phyloP scores from a whole-genome alignment of 2,329 filamentous ascomycete species.

The Nigrospora osmanthi region DNA sequence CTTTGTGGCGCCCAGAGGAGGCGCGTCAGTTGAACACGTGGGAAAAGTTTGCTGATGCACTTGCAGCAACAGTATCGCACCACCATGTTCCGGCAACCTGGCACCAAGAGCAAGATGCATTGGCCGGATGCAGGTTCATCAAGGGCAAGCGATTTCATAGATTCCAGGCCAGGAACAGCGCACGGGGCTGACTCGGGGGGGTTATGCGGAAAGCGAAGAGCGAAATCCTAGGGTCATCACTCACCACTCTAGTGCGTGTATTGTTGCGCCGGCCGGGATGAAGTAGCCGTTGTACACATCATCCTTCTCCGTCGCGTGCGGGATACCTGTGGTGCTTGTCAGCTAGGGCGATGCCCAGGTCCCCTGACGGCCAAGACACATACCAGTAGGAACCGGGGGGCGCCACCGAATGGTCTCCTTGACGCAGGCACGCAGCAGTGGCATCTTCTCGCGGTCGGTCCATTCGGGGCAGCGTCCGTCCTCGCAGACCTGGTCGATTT shows the following conservation, averaged over 20 bases:
- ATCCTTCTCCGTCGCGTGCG: slow-evolving; percentile 41
- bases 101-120: slow-evolving; percentile 14
- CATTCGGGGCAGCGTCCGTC: slow-evolving; percentile 35
- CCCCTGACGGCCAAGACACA: slow-evolving; percentile 4
- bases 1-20: no score
- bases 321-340: slow-evolving; percentile 27
- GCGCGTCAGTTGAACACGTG: no score
- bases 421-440: slow-evolving; percentile 37
- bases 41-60: no score
- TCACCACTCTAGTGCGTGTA: slow-evolving; percentile 45
- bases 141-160: no score
- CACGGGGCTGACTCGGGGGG: no score
- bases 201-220: not conserved
- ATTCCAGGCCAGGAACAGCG: no score
- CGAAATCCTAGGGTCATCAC: slow-evolving; percentile 11
- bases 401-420: slow-evolving; percentile 48
- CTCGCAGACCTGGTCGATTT: slow-evolving; percentile 36
- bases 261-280: slow-evolving; percentile 41
- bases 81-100: no score
- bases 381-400: slow-evolving; percentile 44
- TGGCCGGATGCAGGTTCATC: not conserved
- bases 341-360: not conserved
- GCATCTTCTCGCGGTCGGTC: slow-evolving; percentile 36
- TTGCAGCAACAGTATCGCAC: no score
- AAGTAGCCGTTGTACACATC: slow-evolving; percentile 41